These are phyloP conservation scores for Dissophora globulifera DNA, from an alignment of 192 early-diverging fungal species.

Conservation along the genomic window DNA sequence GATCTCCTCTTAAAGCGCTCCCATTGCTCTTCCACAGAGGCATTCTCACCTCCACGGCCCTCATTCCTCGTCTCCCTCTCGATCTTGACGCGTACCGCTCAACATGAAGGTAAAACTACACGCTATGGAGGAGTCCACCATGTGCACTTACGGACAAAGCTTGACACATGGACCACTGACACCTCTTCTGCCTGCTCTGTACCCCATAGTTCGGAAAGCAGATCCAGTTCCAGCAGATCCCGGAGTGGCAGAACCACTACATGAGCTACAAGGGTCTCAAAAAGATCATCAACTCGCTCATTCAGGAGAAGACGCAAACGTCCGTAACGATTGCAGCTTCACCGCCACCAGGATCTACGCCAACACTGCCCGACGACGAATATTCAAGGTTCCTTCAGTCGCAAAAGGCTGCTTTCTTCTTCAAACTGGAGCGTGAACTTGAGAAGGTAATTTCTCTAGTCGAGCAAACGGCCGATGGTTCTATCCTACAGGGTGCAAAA, in stretches of 20 bases:
- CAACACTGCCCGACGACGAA: conserved; percentile 57
- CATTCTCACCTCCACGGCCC: no score
- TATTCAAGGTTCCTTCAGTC: conserved; percentile 72
- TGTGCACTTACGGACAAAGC: no score
- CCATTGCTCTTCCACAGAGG: no score
- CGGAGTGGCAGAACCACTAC: conserved; percentile 94
- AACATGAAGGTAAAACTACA: no score
- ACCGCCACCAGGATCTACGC: conserved; percentile 52
- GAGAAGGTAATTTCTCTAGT: no score
- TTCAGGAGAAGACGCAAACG: conserved; percentile 60
- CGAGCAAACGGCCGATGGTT: no score
- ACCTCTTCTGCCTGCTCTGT: not conserved
- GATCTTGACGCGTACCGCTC: no score
- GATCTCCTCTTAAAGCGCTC: no score
- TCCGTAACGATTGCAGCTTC: conserved; percentile 55
- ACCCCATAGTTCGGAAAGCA: conserved; percentile 93
- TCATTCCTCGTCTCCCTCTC: no score
- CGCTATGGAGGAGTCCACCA: no score
- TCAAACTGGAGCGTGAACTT: conserved; percentile 95
- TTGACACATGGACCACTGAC: no score
- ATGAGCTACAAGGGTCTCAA: conserved; percentile 99
- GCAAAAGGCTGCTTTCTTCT: conserved; percentile 97
- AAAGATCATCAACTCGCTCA: conserved; percentile 90
- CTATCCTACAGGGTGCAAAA: not conserved
- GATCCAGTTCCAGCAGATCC: conserved; percentile 90